Conservation (phyloP, 441 rosid species). For the Syzygium malaccense region DNA sequence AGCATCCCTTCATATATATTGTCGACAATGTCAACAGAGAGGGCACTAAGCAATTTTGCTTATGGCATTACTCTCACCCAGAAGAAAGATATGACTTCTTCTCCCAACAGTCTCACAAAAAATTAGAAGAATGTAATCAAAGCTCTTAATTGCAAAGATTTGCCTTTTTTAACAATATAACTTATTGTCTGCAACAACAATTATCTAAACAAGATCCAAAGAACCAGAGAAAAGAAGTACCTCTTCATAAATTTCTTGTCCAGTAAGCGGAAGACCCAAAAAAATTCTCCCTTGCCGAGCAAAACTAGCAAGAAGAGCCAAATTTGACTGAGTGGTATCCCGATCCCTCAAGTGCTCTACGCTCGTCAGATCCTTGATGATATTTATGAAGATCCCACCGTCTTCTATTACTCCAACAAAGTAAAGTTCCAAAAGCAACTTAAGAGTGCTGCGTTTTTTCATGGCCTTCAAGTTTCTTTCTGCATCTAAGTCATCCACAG, state of each 20-base stretch:
- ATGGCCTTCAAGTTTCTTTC: conserved; percentile 86
- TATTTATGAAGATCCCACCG: conserved; percentile 60
- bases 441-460: conserved; percentile 92
- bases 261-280: conserved; percentile 80
- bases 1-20: neutral
- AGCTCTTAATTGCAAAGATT: neutral
- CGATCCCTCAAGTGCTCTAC: conserved; percentile 84
- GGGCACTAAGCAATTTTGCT: neutral
- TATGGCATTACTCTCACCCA: neutral
- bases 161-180: neutral
- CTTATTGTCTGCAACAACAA: neutral
- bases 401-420: conserved; percentile 94
- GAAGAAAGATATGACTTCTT: neutral
- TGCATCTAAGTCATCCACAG: conserved; percentile 78
- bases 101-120: neutral
- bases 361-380: conserved; percentile 91
- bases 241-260: conserved; percentile 78
- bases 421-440: conserved; percentile 87
- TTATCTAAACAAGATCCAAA: neutral
- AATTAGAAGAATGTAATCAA: neutral
- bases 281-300: conserved; percentile 96
- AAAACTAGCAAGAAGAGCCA: conserved; percentile 94
- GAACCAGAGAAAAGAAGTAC: conserved; percentile 22
- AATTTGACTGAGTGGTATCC: conserved; percentile 86
- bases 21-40: neutral